These are phyloP conservation scores for barley (Hordeum vulgare) DNA, from an alignment of 176 grass and related monocot species.

Conservation along the genomic window DNA sequence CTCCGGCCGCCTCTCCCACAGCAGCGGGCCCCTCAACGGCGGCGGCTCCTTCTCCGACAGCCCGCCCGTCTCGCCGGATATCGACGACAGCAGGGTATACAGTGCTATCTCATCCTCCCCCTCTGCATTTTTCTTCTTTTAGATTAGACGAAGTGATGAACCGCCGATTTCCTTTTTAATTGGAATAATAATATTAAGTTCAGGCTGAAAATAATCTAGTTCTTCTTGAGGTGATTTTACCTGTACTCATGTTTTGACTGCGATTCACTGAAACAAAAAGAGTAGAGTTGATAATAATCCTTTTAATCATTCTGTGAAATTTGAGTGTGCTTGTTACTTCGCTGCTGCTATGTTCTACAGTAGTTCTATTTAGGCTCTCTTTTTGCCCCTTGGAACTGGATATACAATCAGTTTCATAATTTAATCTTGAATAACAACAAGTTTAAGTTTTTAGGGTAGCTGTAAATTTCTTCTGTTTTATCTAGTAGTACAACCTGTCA, in stretches of 20 bases:
- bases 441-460: background rate
- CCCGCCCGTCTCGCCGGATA: conserved; percentile 83
- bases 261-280: background rate
- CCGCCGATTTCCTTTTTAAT: background rate
- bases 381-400: conserved; percentile 3
- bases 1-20: conserved; percentile 94
- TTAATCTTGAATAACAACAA: background rate
- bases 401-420: background rate
- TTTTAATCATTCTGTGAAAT: background rate
- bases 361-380: background rate
- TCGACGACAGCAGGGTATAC: conserved; percentile 75
- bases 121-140: background rate
- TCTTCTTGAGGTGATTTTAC: background rate
- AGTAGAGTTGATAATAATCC: no score
- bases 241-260: background rate
- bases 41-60: conserved; percentile 88
- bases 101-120: background rate
- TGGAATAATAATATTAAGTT: background rate
- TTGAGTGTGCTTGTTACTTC: background rate
- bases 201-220: background rate
- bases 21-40: conserved; percentile 89
- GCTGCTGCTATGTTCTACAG: background rate
- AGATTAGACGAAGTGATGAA: background rate
- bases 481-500: background rate
- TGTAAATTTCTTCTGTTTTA: background rate